Conservation (phyloP, 352 stramenopile genomes). For the Albugo laibachii region DNA sequence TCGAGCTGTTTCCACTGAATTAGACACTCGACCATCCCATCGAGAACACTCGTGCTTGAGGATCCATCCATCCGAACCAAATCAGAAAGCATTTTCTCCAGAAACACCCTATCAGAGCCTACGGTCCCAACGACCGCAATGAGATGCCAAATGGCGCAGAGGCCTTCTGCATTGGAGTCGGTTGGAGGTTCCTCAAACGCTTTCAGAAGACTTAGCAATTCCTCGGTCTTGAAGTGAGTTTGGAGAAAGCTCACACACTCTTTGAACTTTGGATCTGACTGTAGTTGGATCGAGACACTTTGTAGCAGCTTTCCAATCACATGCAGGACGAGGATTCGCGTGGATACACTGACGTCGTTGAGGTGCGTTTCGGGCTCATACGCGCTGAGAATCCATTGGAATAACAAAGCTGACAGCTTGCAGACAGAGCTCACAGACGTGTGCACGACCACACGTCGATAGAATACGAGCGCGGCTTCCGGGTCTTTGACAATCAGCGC, state of each 20-base stretch:
- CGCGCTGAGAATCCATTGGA: constrained; percentile 35
- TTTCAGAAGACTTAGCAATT: constrained; percentile 34
- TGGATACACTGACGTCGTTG: no score
- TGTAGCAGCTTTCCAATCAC: constrained; percentile 52
- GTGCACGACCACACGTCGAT: constrained; percentile 49
- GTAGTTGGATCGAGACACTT: constrained; percentile 48
- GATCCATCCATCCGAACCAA: constrained; percentile 58
- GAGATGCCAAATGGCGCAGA: constrained; percentile 55
- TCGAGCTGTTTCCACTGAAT: constrained; percentile 52
- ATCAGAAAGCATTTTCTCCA: constrained; percentile 36
- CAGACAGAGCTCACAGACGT: constrained; percentile 63
- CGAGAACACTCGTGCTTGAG: constrained; percentile 48
- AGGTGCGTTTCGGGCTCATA: constrained; percentile 11
- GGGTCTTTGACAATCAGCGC: constrained; percentile 65
- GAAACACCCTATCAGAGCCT: constrained; percentile 20
- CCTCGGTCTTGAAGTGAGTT: constrained; percentile 37
- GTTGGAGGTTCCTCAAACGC: constrained; percentile 23
- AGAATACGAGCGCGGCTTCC: constrained; percentile 67
- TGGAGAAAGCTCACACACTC: constrained; percentile 60
- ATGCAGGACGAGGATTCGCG: constrained; percentile 38
- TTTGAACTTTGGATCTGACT: constrained; percentile 36
- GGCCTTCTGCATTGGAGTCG: constrained; percentile 32
- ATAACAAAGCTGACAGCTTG: constrained; percentile 52
- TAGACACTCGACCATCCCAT: constrained; percentile 61
- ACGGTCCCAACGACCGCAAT: constrained; percentile 47